Evolutionary conservation across 345 rosid species (phyloP).

Genomic region (Durio zibethinus): DNA sequence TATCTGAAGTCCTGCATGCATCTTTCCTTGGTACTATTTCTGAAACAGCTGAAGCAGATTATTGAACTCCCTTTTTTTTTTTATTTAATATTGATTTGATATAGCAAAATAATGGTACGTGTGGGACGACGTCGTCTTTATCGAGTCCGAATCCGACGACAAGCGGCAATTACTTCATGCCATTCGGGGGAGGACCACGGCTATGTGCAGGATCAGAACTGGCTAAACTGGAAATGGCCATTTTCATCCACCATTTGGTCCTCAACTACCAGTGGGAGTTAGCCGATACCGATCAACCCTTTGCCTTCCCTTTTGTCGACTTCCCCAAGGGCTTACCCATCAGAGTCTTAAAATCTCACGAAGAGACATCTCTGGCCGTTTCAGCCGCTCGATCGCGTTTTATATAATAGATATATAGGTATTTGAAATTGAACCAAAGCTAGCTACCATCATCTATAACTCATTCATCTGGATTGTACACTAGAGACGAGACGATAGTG

Average conservation of each 20-base stretch:
- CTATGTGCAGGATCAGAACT: slow-evolving; percentile 87
- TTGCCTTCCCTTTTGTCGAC: slow-evolving; percentile 86
- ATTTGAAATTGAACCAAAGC: not conserved
- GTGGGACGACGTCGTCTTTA: slow-evolving; percentile 26
- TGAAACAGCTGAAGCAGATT: not conserved
- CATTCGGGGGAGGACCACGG: slow-evolving; percentile 96
- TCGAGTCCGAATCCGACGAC: slow-evolving; percentile 23
- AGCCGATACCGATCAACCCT: slow-evolving; percentile 64
- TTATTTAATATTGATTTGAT: not conserved
- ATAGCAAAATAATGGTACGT: slow-evolving; percentile 29
- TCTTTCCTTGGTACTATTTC: not conserved
- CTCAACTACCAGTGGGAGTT: slow-evolving; percentile 76
- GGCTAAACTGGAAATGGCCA: slow-evolving; percentile 93
- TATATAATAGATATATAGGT: not conserved
- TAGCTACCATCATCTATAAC: not conserved
- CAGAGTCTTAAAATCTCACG: slow-evolving; percentile 31
- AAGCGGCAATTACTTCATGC: slow-evolving; percentile 55
- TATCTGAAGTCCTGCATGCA: too few species aligned
- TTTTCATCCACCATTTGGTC: slow-evolving; percentile 85
- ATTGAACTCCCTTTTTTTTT: not conserved
- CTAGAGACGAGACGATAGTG: not conserved
- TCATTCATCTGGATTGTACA: not conserved
- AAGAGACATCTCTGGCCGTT: not conserved
- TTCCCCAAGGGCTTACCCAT: slow-evolving; percentile 95
- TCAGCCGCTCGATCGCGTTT: not conserved